phyloP scores from a whole-genome alignment of 1,284 basidiomycete species.

The Ceratobasidium sp. region DNA sequence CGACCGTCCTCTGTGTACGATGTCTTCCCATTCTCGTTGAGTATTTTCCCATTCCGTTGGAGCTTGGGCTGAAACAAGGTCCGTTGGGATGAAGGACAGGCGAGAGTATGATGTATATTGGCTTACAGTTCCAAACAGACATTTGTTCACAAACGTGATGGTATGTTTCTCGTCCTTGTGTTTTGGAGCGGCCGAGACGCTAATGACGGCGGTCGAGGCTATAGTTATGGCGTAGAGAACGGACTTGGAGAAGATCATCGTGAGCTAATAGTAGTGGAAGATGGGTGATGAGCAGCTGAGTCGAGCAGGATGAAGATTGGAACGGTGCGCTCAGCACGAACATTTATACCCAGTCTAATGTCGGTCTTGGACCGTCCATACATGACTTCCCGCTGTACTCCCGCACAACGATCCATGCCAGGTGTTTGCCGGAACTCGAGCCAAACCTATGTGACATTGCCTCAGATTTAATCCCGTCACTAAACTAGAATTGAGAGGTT shows the following conservation, averaged over 20 bases:
- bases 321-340: background rate
- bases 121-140: background rate
- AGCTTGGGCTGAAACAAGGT: background rate
- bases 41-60: constrained; percentile 5
- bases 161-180: background rate
- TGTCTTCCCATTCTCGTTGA: background rate
- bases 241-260: background rate
- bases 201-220: background rate
- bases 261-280: background rate
- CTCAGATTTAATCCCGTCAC: too few relatives aligned
- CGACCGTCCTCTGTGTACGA: background rate
- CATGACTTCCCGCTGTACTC: too few relatives aligned
- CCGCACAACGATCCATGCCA: too few relatives aligned
- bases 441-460: too few relatives aligned
- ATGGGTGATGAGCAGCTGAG: background rate
- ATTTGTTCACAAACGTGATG: background rate
- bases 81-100: background rate
- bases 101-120: too few relatives aligned
- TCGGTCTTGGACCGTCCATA: too few relatives aligned
- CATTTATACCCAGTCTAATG: background rate
- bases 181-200: background rate
- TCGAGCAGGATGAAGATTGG: background rate
- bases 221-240: background rate
- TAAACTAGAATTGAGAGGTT: too few relatives aligned
- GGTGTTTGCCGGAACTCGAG: too few relatives aligned